Conservation (phyloP, 495 filamentous ascomycete genomes). For the Penicillium canariense region DNA sequence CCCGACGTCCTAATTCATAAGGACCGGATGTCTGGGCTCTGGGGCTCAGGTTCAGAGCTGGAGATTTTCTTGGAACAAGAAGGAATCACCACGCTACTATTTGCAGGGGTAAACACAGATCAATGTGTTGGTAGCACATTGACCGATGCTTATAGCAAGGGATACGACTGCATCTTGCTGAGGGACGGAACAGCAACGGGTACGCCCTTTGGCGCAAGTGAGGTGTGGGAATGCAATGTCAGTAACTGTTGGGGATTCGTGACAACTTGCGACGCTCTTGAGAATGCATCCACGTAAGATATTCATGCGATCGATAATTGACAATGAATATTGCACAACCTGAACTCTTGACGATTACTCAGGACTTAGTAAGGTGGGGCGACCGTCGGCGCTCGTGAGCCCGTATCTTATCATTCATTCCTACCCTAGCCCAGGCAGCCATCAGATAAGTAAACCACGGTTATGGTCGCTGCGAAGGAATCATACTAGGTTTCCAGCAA, state of each 20-base stretch:
- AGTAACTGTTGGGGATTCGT: conserved; percentile 42
- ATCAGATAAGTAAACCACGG: too few relatives aligned
- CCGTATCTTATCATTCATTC: too few relatives aligned
- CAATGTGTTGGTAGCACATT: conserved; percentile 58
- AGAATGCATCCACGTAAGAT: not conserved
- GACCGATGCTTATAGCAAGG: conserved; percentile 38
- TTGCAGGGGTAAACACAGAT: conserved; percentile 59
- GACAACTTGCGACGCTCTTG: conserved; percentile 33
- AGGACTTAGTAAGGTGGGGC: too few relatives aligned
- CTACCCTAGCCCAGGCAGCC: too few relatives aligned
- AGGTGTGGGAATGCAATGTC: conserved; percentile 43
- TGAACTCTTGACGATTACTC: too few relatives aligned
- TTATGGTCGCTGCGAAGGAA: too few relatives aligned
- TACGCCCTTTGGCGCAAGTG: conserved; percentile 37
- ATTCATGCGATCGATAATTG: too few relatives aligned
- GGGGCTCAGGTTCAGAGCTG: conserved; percentile 33
- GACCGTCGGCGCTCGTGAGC: too few relatives aligned
- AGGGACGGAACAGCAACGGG: conserved; percentile 54
- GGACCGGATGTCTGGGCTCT: conserved; percentile 57
- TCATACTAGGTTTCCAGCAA: too few relatives aligned
- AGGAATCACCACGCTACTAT: conserved; percentile 51
- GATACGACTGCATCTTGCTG: conserved; percentile 51
- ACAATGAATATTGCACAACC: too few relatives aligned
- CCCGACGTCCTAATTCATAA: conserved; percentile 55
- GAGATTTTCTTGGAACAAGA: conserved; percentile 35